These are phyloP conservation scores for Apophysomyces ossiformis DNA, from an alignment of 371 early-diverging fungal genomes.

Conservation along the genomic window DNA sequence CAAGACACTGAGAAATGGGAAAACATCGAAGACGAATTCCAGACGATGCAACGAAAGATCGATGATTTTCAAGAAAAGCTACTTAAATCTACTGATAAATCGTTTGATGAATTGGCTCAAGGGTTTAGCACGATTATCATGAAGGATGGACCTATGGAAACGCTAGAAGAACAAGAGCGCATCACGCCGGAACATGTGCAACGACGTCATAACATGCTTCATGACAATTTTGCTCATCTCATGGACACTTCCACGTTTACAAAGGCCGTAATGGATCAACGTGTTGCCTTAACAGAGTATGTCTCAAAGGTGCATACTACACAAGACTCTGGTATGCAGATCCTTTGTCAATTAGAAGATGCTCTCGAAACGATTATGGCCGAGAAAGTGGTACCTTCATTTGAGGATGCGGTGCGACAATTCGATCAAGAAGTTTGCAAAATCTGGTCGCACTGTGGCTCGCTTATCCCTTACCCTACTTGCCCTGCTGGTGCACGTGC, in stretches of 20 bases:
- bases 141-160: slow-evolving; percentile 9
- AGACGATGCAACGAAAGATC: not conserved
- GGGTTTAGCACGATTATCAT: not conserved
- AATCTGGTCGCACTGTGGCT: slow-evolving; percentile 27
- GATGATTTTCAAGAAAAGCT: not conserved
- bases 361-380: slow-evolving; percentile 17
- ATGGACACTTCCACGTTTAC: slow-evolving; percentile 24
- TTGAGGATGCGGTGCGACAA: slow-evolving; percentile 13
- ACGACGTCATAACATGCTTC: slow-evolving; percentile 34
- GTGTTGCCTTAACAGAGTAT: slow-evolving; percentile 23
- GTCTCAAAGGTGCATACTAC: slow-evolving; percentile 8
- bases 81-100: not conserved
- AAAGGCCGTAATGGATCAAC: slow-evolving; percentile 30
- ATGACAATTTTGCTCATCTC: slow-evolving; percentile 27
- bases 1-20: slow-evolving; percentile 3
- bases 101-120: not conserved
- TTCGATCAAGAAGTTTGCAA: slow-evolving; percentile 22
- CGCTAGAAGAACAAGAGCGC: not conserved
- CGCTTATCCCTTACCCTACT: slow-evolving; percentile 29
- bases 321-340: slow-evolving; percentile 9
- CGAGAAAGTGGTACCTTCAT: not conserved
- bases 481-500: slow-evolving; percentile 38
- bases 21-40: not conserved
- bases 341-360: slow-evolving; percentile 17
- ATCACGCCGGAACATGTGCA: slow-evolving; percentile 31